Evolutionary conservation across 2,329 filamentous ascomycete species (phyloP).

Genomic region (Fusarium luffae): DNA sequence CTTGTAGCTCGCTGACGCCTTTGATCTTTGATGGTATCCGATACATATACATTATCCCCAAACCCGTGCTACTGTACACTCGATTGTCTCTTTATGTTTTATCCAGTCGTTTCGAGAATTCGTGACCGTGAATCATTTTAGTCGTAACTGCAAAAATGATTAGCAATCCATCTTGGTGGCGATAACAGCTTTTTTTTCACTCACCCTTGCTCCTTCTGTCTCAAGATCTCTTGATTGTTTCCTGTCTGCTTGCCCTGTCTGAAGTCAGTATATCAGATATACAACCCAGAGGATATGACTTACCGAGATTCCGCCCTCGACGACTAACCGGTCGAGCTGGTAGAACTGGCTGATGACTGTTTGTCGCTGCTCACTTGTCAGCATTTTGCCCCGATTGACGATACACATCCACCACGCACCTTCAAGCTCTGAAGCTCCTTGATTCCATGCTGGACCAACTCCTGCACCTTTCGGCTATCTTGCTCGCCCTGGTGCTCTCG

Average conservation of each 20-base stretch:
- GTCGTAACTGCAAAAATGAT: constrained; percentile 31
- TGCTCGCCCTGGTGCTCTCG: constrained; percentile 78
- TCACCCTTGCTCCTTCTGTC: constrained; percentile 85
- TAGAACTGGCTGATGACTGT: constrained; percentile 95
- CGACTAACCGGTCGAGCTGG: constrained; percentile 89
- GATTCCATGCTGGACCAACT: constrained; percentile 87
- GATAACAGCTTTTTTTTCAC: constrained; percentile 41
- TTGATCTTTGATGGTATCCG: constrained; percentile 38
- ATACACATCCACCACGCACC: constrained; percentile 62
- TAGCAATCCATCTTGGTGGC: not conserved
- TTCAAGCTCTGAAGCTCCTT: constrained; percentile 90
- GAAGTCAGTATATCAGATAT: constrained; percentile 26
- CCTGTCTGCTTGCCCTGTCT: constrained; percentile 76
- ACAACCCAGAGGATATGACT: not conserved
- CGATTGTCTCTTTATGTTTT: constrained; percentile 20
- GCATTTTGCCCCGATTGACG: not conserved
- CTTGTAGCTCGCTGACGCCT: constrained; percentile 19
- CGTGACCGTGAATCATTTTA: constrained; percentile 18
- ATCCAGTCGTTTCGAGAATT: constrained; percentile 14
- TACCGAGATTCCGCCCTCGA: constrained; percentile 87
- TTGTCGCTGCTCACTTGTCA: constrained; percentile 76
- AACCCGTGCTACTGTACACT: constrained; percentile 44
- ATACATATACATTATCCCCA: constrained; percentile 46
- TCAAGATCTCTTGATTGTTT: constrained; percentile 71
- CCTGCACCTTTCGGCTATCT: constrained; percentile 83